Percentiles rank a stretch among this genome's conserved stretches.
These are phyloP conservation scores for Podospora pseudoanserina DNA, from an alignment of 495 filamentous ascomycete species.

Conservation along the genomic window DNA sequence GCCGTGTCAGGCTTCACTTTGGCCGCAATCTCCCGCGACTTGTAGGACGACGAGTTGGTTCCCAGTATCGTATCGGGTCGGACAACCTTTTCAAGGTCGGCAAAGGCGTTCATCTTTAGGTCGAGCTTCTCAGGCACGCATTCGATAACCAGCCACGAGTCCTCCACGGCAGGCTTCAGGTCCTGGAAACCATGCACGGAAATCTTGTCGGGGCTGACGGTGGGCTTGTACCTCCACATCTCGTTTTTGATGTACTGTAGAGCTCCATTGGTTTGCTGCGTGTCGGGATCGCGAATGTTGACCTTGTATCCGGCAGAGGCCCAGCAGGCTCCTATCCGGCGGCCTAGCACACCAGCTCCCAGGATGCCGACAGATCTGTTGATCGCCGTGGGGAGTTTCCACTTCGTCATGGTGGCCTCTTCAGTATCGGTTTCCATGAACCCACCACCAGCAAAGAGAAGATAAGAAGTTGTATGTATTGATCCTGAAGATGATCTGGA, in stretches of 20 bases:
- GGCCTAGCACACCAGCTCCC: conserved; percentile 30
- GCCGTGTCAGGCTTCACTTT: conserved; percentile 36
- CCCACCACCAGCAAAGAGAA: neutral
- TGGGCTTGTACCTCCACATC: conserved; percentile 21
- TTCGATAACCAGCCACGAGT: conserved; percentile 53
- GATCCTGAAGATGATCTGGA: neutral
- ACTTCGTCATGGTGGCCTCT: conserved; percentile 11
- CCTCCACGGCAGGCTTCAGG: conserved; percentile 38
- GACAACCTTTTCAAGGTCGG: conserved; percentile 39
- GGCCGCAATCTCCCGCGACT: conserved; percentile 43
- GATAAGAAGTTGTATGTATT: neutral
- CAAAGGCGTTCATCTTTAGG: conserved; percentile 51
- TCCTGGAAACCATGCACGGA: conserved; percentile 31
- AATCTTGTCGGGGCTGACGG: conserved; percentile 12
- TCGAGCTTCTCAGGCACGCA: conserved; percentile 52
- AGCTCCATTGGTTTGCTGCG: conserved; percentile 24
- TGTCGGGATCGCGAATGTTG: conserved; percentile 29
- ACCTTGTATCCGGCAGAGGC: conserved; percentile 33
- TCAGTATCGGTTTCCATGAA: neutral
- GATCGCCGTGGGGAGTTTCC: conserved; percentile 18
- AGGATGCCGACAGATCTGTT: conserved; percentile 21
- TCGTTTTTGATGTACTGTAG: conserved; percentile 26
- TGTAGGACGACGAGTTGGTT: conserved; percentile 50
- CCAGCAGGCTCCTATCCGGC: conserved; percentile 30
- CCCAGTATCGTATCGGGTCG: conserved; percentile 47